Evolutionary conservation across 176 grass and related monocot genomes (phyloP), one percentile per base, ranked within the genome.

Genomic region (Avena sativa): DNA sequence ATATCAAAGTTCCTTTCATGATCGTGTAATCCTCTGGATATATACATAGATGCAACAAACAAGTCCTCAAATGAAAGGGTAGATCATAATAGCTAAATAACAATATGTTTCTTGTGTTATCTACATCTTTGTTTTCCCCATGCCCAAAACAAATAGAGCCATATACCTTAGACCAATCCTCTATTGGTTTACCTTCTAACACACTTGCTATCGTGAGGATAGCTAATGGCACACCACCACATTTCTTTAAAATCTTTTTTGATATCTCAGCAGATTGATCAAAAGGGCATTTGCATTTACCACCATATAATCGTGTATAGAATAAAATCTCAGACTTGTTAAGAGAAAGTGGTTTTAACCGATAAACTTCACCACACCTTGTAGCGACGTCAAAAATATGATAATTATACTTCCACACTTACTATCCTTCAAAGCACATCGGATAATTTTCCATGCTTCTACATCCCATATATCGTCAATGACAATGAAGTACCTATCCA

Each of bases 11-110:
- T 6, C 10, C 0, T 53, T 77, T 85, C 0, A 0, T 0, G 10
- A 85, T 66, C 1, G 3, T 16, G 15, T 52, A 53, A 23, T 85
- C 46, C 21, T 77, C 59, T 12, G 44, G 59, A 77, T 65, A 77
- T 47, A 84, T 30, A 63, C 40, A 48, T 60, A 84, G 23, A 74
- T 84, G 59, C 10, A 84, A 13, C 0, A 84, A 60, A 7, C 81
- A 84, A 36, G 71, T 36, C 26, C 40, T 50, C 13, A 85, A 9
- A 25, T 67, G 2, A 48, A 5, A 43, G 36, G 83, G 73, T 20
- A 85, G 1, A 78, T 78, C 12, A 52, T 67, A 77, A 63, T 78
- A 77, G 59, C 83, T 85, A 34, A 51, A 62, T 12, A 49, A 66
- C 17, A 85, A 8, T 32, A 85, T 77, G 46, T 85, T 85, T 43